Base-by-base conservation (phyloP, 2,329 filamentous ascomycete species). In the Tolypocladium amazonense region DNA sequence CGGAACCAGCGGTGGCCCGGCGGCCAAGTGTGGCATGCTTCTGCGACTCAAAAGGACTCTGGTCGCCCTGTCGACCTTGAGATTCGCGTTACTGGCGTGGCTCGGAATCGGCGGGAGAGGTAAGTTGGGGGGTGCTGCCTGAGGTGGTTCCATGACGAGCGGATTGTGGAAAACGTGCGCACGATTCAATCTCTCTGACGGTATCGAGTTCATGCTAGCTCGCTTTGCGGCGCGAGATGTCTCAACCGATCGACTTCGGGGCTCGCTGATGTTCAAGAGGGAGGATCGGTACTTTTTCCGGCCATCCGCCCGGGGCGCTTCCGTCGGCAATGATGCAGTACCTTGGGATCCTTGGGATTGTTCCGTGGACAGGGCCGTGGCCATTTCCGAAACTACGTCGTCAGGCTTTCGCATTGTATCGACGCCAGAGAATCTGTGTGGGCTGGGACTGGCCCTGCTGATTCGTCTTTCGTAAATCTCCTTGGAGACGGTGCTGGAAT, bases 1-100 rank as follows among this genome's bases (percentile, higher is more conserved):
- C 8, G 82, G 82, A 18, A 75, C 79, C 20, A 77, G 81, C 1
- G 81, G 81, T 37, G 81, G 81, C 1, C 78, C 79, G 15, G 79
- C 76, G 1, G 70, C 71, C 43, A 70, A 71, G 33, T 81, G 78
- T 7, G 80, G 77, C 76, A 82, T 76, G 69, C 81, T 83, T 59
- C 76, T 74, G 33, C 79, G 73, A 58, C 73, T 75, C 33, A 69
- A 43, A 27, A 72, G 56, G 7, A 63, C 62, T 52, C 64, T 71
- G 9, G 55, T 60, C 35, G 62, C 63, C n/a, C 56, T 58, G 6
- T 70, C 67, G 1, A 62, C 58, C 56, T 65, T 64, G 23, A 64
- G 61, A 35, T 64, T 60, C 20, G 64, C 63, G 35, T 62, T 66
- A 58, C 65, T 66, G n/a, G 65, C 63, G 3, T 64, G 63, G 20